These are phyloP conservation scores for Ambrosiella cleistominuta DNA, from an alignment of 2,329 filamentous ascomycete genomes.

Conservation along the genomic window DNA sequence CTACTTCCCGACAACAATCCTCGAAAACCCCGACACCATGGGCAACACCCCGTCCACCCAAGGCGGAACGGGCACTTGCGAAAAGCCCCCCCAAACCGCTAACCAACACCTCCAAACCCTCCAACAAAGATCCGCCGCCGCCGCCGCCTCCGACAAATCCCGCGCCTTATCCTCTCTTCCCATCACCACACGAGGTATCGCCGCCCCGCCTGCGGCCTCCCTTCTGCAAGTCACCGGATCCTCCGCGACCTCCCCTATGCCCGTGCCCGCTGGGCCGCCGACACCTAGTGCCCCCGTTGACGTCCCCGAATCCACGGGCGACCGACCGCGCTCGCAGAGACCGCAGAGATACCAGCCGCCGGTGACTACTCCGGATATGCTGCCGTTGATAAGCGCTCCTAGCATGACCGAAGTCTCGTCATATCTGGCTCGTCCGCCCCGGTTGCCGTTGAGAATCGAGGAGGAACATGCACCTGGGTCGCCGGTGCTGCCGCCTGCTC, in stretches of 20 bases:
- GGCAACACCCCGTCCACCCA: conserved; percentile 5
- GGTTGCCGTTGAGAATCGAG: conserved; percentile 81
- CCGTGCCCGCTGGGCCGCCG: conserved; percentile 13
- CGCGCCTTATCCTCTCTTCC: conserved; percentile 25
- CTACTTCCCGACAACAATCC: not conserved
- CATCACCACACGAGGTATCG: conserved; percentile 36
- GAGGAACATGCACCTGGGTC: conserved; percentile 79
- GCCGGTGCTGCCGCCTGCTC: conserved; percentile 59
- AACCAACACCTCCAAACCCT: conserved; percentile 13
- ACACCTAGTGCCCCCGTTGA: conserved; percentile 9
- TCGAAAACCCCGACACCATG: not conserved
- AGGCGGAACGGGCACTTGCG: not conserved
- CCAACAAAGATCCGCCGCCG: conserved; percentile 11
- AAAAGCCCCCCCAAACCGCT: conserved; percentile 14
- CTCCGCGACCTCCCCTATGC: conserved; percentile 25
- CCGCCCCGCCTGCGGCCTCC: conserved; percentile 40
- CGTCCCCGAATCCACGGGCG: conserved; percentile 7
- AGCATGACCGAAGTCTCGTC: conserved; percentile 46
- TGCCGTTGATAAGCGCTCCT: conserved; percentile 30
- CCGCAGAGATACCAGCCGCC: conserved; percentile 9
- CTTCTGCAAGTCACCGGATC: conserved; percentile 43
- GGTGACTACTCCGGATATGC: conserved; percentile 7
- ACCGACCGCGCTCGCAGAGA: conserved; percentile 3
- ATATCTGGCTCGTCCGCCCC: conserved; percentile 57
- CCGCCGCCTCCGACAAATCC: not conserved